Evolutionary conservation across 805 yeast genomes (phyloP).

Genomic region (Osmozyma mogii): DNA sequence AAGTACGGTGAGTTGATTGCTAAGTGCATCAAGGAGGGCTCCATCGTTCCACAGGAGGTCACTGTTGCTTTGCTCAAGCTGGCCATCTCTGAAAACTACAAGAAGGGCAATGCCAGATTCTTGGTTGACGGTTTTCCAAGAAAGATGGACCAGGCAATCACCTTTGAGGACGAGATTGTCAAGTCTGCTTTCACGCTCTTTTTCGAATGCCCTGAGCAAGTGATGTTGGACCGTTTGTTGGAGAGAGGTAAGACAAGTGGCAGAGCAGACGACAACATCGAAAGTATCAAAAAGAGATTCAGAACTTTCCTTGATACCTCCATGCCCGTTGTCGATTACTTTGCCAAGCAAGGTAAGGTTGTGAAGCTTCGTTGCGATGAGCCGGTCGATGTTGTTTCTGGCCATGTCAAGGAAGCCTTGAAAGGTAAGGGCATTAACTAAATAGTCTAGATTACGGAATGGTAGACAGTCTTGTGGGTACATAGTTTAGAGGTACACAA

Average conservation of each 20-base stretch:
- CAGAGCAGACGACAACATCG: constrained; percentile 86
- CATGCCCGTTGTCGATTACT: constrained; percentile 89
- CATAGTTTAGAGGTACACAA: no score
- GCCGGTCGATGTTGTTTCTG: constrained; percentile 71
- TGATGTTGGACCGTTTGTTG: constrained; percentile 73
- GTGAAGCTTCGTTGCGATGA: constrained; percentile 73
- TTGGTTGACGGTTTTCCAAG: constrained; percentile 96
- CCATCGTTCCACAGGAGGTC: constrained; percentile 88
- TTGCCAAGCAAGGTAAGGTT: constrained; percentile 64
- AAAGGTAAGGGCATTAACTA: constrained; percentile 27
- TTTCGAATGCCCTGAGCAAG: constrained; percentile 74
- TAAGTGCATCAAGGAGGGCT: constrained; percentile 76
- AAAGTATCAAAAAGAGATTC: constrained; percentile 85
- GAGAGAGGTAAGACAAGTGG: constrained; percentile 95
- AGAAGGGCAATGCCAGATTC: constrained; percentile 53
- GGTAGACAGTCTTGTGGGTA: no score
- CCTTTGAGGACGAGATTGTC: constrained; percentile 77
- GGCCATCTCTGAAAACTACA: constrained; percentile 55
- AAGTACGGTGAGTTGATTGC: constrained; percentile 81
- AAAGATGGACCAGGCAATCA: constrained; percentile 94
- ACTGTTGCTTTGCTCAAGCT: constrained; percentile 77
- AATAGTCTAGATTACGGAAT: no score
- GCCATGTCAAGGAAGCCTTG: constrained; percentile 59
- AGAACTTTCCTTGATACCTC: constrained; percentile 78
- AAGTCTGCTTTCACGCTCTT: constrained; percentile 64